Conservation (phyloP, 495 filamentous ascomycete genomes). For the Talaromyces wortmannii region DNA sequence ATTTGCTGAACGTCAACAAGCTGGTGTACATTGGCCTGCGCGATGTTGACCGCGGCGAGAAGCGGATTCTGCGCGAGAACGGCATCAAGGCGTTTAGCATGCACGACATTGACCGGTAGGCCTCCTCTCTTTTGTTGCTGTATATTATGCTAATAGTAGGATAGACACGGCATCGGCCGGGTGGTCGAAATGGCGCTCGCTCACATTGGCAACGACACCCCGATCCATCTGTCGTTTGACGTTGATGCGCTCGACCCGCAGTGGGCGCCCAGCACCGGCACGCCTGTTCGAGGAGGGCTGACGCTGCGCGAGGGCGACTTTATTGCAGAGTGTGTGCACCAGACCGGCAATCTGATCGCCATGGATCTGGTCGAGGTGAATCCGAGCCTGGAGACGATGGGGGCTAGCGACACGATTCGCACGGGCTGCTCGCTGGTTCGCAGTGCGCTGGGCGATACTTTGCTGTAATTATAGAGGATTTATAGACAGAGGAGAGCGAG, state of each 20-base stretch:
- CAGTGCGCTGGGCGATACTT: constrained; percentile 85
- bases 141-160: constrained; percentile 1
- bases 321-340: constrained; percentile 93
- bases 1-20: constrained; percentile 65
- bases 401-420: constrained; percentile 80
- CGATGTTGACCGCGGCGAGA: constrained; percentile 89
- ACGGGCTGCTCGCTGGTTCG: constrained; percentile 86
- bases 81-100: constrained; percentile 95
- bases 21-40: constrained; percentile 95
- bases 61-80: constrained; percentile 78
- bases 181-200: constrained; percentile 97
- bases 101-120: constrained; percentile 89
- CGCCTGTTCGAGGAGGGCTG: constrained; percentile 89
- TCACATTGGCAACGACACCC: constrained; percentile 88
- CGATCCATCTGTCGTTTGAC: constrained; percentile 95
- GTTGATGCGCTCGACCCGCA: constrained; percentile 94
- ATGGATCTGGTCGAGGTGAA: constrained; percentile 98
- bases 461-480: constrained; percentile 46
- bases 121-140: too few relatives aligned
- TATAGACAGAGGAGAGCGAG: too few relatives aligned
- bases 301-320: constrained; percentile 95
- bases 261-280: constrained; percentile 94
- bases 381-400: constrained; percentile 69
- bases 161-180: constrained; percentile 81
- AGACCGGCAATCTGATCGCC: constrained; percentile 84